Conservation (phyloP, 2,329 filamentous ascomycete species). For the Furcasterigmium furcatum region DNA sequence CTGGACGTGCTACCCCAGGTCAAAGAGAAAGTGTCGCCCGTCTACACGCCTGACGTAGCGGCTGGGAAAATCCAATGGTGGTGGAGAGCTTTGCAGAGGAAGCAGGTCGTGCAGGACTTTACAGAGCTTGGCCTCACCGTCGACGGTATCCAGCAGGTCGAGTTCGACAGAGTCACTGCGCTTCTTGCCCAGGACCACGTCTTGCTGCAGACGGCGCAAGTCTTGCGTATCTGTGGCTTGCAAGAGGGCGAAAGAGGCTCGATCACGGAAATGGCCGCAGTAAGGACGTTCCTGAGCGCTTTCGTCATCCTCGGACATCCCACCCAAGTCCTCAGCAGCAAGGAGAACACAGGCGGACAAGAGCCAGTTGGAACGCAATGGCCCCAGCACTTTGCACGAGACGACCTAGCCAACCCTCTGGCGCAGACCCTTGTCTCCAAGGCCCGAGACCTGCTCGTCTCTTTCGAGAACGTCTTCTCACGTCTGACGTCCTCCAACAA, state of each 20-base stretch:
- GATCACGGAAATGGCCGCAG: constrained; percentile 65
- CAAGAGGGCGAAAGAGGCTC: constrained; percentile 61
- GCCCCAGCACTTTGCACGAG: constrained; percentile 40
- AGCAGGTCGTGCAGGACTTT: constrained; percentile 62
- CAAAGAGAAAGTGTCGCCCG: constrained; percentile 40
- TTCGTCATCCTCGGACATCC: constrained; percentile 80
- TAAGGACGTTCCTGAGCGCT: constrained; percentile 75
- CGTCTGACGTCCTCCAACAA: constrained; percentile 64
- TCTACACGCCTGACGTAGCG: constrained; percentile 58
- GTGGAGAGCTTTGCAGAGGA: constrained; percentile 61
- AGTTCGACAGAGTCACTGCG: constrained; percentile 71
- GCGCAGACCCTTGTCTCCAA: constrained; percentile 72
- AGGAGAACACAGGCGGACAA: constrained; percentile 57
- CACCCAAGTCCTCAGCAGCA: constrained; percentile 72
- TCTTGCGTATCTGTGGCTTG: constrained; percentile 68
- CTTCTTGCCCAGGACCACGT: constrained; percentile 66
- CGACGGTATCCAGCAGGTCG: constrained; percentile 65
- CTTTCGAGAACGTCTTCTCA: constrained; percentile 71
- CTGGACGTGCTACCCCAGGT: constrained; percentile 37
- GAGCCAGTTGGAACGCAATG: constrained; percentile 48
- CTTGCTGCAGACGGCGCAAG: constrained; percentile 60
- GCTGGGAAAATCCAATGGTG: constrained; percentile 65
- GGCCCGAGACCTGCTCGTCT: constrained; percentile 71
- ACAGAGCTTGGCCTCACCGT: constrained; percentile 64
- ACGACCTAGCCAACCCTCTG: constrained; percentile 59